A percentile compares a stretch with the other conserved stretches of the same genome.
Evolutionary conservation across 306 rosid genomes (phyloP).

Genomic region (Trichosanthes truncata): DNA sequence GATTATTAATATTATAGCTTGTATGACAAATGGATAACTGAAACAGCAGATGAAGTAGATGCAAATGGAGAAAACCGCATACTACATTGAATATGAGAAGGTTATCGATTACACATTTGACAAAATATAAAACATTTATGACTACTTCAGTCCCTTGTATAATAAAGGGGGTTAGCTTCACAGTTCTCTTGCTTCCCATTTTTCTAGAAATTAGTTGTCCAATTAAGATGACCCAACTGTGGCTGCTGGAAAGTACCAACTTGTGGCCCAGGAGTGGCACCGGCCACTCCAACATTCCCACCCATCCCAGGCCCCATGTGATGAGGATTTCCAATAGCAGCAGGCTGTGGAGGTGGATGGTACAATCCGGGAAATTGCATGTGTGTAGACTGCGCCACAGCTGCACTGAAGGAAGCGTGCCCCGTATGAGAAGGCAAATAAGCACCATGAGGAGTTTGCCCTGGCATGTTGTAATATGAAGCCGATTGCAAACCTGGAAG

Average conservation of each 20-base stretch:
- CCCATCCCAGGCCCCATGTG: conserved; percentile 84
- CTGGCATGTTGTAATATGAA: conserved; percentile 79
- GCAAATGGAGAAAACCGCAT: conserved; percentile 10
- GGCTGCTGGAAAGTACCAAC: conserved; percentile 92
- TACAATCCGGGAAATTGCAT: conserved; percentile 96
- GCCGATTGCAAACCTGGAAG: conserved; percentile 71
- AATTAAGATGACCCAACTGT: conserved; percentile 77
- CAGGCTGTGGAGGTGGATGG: conserved; percentile 72
- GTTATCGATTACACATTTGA: conserved; percentile 37
- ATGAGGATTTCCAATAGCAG: conserved; percentile 59
- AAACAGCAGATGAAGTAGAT: not conserved
- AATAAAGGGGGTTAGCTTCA: conserved; percentile 53
- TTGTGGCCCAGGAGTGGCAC: conserved; percentile 84
- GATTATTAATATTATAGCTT: not conserved
- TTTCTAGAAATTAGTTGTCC: conserved; percentile 85
- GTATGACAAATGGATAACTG: not conserved
- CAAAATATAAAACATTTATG: conserved; percentile 46
- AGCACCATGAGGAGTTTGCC: conserved; percentile 76
- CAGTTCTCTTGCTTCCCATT: conserved; percentile 13
- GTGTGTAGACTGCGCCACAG: conserved; percentile 92
- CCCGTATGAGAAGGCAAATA: conserved; percentile 79
- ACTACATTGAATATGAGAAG: conserved; percentile 24
- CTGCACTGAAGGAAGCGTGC: conserved; percentile 72
- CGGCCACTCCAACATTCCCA: conserved; percentile 75
- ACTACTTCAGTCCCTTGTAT: conserved; percentile 50